A percentile compares a stretch with the other conserved stretches of the same genome.
These are phyloP conservation scores for Cyclanthera cordifolia DNA, from an alignment of 306 rosid genomes.

Conservation along the genomic window DNA sequence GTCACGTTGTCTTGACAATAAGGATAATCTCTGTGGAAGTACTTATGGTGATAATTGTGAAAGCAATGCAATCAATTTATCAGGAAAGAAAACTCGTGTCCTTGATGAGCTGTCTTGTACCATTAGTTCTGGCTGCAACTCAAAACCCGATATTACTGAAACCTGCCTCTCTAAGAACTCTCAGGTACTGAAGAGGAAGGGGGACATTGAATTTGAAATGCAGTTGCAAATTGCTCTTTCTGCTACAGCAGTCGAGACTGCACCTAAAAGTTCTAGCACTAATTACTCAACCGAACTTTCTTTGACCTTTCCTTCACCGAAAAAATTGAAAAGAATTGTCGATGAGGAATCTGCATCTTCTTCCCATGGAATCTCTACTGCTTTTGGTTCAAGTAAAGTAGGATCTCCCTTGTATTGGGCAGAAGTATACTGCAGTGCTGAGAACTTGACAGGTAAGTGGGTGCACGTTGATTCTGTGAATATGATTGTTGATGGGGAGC, in stretches of 20 bases:
- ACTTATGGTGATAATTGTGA: constrained; percentile 28
- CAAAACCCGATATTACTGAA: constrained; percentile 20
- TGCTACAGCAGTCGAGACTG: constrained; percentile 36
- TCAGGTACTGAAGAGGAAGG: constrained; percentile 53
- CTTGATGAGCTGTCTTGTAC: constrained; percentile 23
- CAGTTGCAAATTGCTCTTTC: constrained; percentile 88
- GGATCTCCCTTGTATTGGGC: constrained; percentile 93
- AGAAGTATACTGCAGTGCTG: constrained; percentile 78
- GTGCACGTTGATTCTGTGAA: constrained; percentile 80
- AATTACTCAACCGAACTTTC: constrained; percentile 20
- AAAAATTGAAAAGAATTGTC: constrained; percentile 41
- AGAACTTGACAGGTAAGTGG: constrained; percentile 91
- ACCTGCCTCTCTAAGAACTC: constrained; percentile 22
- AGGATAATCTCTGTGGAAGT: constrained; percentile 32
- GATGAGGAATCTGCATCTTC: constrained; percentile 38
- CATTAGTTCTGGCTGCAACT: constrained; percentile 27
- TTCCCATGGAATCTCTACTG: constrained; percentile 52
- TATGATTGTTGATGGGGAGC: constrained; percentile 73
- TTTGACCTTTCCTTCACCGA: constrained; percentile 22
- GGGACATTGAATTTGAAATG: constrained; percentile 85
- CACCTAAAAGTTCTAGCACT: constrained; percentile 25
- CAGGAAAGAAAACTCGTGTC: constrained; percentile 17
- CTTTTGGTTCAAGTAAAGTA: constrained; percentile 67
- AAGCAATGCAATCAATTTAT: constrained; percentile 22
- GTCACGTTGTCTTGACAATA: constrained; percentile 26